Base-by-base conservation (phyloP, 176 grass and related monocot species). In the Phoenix roebelenii region DNA sequence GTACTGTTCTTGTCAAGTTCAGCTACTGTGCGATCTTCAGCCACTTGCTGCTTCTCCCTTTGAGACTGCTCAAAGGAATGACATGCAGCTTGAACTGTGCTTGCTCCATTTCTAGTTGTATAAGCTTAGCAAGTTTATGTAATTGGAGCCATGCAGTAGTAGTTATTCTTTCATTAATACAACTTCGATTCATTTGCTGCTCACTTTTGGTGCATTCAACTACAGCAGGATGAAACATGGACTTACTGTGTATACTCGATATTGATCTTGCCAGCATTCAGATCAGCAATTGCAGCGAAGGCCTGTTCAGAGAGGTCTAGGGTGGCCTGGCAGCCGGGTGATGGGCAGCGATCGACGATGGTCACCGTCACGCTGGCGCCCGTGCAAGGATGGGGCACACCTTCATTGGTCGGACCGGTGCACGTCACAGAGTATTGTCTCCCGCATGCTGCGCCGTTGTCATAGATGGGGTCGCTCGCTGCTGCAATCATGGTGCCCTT, bases 241-340 rank as follows among this genome's bases (percentile, higher is more conserved):
- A 44, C 35, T 89, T 78, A 86, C 83, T 18, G 30, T 58, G 1
- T 68, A 32, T 74, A 86, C 1, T 81, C 32, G 56, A 86, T 67
- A 1, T 58, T 6, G 63, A 86, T 66, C 79, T 82, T 82, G 59
- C 83, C 83, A 20, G 69, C 83, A 49, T 66, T 32, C 0, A 60
- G 70, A 52, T 86, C 3, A 54, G 78, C 83, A 29, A 86, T 82
- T 64, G 49, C 3, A 48, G 83, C 65, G 69, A 86, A 86, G 22
- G 78, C 83, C 59, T 86, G 68, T 64, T 82, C 51, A 9, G 83
- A 86, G 58, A 86, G 74, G 74, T 82, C 83, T 4, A 86, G 29
- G 17, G 83, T 86, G 57, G 54, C 60, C 17, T 63, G 35, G 49
- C 70, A 73, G 44, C 54, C 49, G 4, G 60, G 5, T 25, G 24